Percentiles rank a stretch among this genome's conserved stretches.
These are phyloP conservation scores for Adiantum capillusveneris DNA, from an alignment of 75 land plant species.

Conservation along the genomic window DNA sequence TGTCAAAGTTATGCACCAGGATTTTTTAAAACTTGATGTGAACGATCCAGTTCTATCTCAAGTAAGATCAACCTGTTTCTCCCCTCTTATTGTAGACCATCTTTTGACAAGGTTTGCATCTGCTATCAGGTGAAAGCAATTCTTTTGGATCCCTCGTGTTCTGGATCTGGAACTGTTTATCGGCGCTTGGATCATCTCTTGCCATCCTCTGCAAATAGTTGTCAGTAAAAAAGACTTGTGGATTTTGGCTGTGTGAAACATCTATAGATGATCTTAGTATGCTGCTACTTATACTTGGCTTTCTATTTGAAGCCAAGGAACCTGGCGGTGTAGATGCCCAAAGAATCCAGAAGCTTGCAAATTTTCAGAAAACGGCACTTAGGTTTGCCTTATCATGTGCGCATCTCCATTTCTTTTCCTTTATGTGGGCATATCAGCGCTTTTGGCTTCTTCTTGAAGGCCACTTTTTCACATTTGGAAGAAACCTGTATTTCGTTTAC, in stretches of 20 bases:
- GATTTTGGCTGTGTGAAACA: too few species aligned
- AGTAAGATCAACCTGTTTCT: constrained; percentile 21
- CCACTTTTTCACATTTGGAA: too few species aligned
- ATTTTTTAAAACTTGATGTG: constrained; percentile 56
- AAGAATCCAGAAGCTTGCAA: constrained; percentile 59
- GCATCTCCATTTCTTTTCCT: not conserved
- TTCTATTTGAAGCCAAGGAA: constrained; percentile 15
- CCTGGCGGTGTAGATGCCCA: constrained; percentile 17
- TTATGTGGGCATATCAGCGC: too few species aligned
- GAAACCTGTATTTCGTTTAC: too few species aligned
- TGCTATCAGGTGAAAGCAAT: constrained; percentile 84
- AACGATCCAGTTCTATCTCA: constrained; percentile 40
- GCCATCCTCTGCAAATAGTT: constrained; percentile 43
- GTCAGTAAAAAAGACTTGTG: not conserved
- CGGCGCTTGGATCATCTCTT: constrained; percentile 85
- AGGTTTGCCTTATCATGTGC: constrained; percentile 78
- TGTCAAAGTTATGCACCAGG: constrained; percentile 56
- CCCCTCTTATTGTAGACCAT: not conserved
- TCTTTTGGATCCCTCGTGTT: constrained; percentile 94
- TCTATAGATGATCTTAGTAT: too few species aligned
- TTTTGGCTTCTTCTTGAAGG: too few species aligned
- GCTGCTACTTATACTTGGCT: too few species aligned
- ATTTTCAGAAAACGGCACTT: constrained; percentile 74
- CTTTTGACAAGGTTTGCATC: not conserved
- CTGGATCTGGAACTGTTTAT: constrained; percentile 79